phyloP scores from a whole-genome alignment of 2,329 filamentous ascomycete genomes.

The Dactylellina sp. region DNA sequence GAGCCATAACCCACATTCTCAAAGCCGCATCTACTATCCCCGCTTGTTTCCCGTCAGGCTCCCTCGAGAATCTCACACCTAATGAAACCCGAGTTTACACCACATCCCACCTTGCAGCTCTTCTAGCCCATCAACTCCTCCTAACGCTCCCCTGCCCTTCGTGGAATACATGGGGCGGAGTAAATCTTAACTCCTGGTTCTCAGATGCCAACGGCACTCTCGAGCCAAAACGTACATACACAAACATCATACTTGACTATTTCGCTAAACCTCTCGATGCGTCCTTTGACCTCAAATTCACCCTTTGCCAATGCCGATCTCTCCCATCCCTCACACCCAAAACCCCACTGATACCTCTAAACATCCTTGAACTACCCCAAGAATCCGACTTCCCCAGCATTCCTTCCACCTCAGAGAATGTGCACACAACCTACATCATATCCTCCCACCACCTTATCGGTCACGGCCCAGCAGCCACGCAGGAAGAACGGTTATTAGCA shows the following conservation, averaged over 20 bases:
- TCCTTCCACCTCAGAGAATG: constrained; percentile 3
- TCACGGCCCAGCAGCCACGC: constrained; percentile 47
- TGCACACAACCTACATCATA: constrained; percentile 49
- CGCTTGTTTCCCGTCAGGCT: constrained; percentile 19
- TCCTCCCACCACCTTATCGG: constrained; percentile 49
- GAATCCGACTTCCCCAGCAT: constrained; percentile 42
- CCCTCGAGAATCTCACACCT: constrained; percentile 5
- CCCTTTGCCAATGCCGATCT: constrained; percentile 19
- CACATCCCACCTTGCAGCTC: constrained; percentile 4
- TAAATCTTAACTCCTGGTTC: constrained; percentile 48
- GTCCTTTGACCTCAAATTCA: constrained; percentile 5
- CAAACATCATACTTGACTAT: constrained; percentile 28
- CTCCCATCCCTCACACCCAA: constrained; percentile 14
- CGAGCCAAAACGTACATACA: constrained; percentile 46
- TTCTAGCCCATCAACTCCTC: constrained; percentile 37
- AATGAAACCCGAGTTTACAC: constrained; percentile 31
- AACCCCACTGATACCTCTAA: constrained; percentile 14
- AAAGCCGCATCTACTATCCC: constrained; percentile 17
- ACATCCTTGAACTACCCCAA: constrained; percentile 34
- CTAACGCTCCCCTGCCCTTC: constrained; percentile 25
- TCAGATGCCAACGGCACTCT: constrained; percentile 36
- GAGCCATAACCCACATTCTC: constrained; percentile 22
- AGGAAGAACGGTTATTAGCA: constrained; percentile 45
- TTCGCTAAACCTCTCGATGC: neutral
- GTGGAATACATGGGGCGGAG: constrained; percentile 53